Percentiles rank a stretch among this genome's conserved stretches.
Conservation (phyloP, 2,329 filamentous ascomycete species). For the Fusarium paranaense region DNA sequence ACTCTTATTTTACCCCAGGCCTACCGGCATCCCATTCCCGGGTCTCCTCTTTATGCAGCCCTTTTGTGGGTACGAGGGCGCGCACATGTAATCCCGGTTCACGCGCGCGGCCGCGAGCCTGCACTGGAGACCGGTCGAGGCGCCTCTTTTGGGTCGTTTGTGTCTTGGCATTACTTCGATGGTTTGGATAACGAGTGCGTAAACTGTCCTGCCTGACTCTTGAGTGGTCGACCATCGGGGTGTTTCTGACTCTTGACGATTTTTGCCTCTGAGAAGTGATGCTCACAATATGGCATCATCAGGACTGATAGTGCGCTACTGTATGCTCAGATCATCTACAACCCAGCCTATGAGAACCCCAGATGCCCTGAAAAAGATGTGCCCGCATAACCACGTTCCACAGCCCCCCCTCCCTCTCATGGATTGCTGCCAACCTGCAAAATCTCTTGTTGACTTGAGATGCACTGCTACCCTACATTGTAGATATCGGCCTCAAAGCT, state of each 20-base stretch:
- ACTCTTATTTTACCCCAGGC: constrained; percentile 30
- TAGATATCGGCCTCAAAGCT: neutral
- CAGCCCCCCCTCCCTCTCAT: constrained; percentile 13
- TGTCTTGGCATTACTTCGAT: constrained; percentile 24
- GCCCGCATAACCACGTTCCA: constrained; percentile 39
- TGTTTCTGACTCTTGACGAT: constrained; percentile 7
- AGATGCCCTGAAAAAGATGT: constrained; percentile 18
- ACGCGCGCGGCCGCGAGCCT: neutral
- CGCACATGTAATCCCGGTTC: constrained; percentile 10
- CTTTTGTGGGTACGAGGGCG: constrained; percentile 1
- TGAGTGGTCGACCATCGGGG: constrained; percentile 6
- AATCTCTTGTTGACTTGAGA: constrained; percentile 4
- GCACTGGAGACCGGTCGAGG: neutral
- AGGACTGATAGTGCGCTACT: neutral
- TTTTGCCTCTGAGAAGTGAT: neutral
- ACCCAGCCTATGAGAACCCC: constrained; percentile 14
- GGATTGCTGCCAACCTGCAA: neutral
- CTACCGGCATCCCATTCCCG: constrained; percentile 6
- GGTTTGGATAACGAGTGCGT: constrained; percentile 7
- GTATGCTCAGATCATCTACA: neutral
- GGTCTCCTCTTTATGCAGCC: neutral
- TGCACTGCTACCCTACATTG: neutral
- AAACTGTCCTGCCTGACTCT: constrained; percentile 17
- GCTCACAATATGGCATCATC: constrained; percentile 15
- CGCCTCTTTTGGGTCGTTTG: constrained; percentile 4